Evolutionary conservation across 257 asterid genomes (phyloP).

Genomic region (Euphrasia confusa): DNA sequence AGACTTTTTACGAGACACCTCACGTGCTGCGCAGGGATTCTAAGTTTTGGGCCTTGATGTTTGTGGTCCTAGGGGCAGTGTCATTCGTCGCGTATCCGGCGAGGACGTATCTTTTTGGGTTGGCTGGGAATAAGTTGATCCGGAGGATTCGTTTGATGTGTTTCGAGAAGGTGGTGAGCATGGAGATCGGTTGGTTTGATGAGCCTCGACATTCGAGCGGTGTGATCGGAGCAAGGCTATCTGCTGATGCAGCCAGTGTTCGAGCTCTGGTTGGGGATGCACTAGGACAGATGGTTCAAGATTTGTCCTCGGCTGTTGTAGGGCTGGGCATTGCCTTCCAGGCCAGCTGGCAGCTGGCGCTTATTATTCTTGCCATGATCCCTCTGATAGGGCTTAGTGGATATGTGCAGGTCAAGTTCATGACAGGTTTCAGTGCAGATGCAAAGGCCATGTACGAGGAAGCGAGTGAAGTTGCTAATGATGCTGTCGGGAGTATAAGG

Average conservation of each 20-base stretch:
- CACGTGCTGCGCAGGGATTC: slow-evolving; percentile 46
- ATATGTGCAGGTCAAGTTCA: slow-evolving; percentile 43
- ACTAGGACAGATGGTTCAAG: slow-evolving; percentile 51
- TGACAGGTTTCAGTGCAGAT: slow-evolving; percentile 58
- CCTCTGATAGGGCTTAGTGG: slow-evolving; percentile 53
- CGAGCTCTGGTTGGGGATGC: slow-evolving; percentile 61
- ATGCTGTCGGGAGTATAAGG: slow-evolving; percentile 81
- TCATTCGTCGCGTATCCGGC: slow-evolving; percentile 45
- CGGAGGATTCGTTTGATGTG: slow-evolving; percentile 51
- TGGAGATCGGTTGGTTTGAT: slow-evolving; percentile 72
- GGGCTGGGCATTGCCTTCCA: slow-evolving; percentile 57
- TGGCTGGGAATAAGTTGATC: slow-evolving; percentile 59
- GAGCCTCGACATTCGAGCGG: slow-evolving; percentile 57
- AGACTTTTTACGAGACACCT: slow-evolving; percentile 44
- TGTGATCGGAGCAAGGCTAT: slow-evolving; percentile 54
- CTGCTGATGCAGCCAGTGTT: slow-evolving; percentile 59
- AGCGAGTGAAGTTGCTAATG: slow-evolving; percentile 87
- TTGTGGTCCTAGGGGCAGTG: slow-evolving; percentile 37
- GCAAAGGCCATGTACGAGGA: slow-evolving; percentile 76
- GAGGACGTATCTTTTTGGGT: slow-evolving; percentile 46
- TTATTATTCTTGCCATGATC: slow-evolving; percentile 46
- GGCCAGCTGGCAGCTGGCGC: slow-evolving; percentile 75
- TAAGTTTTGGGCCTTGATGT: slow-evolving; percentile 53
- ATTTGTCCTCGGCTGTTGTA: slow-evolving; percentile 39
- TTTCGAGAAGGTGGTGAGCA: slow-evolving; percentile 52